phyloP scores from a whole-genome alignment of 345 rosid species.

The Erysimum cheiranthoides region DNA sequence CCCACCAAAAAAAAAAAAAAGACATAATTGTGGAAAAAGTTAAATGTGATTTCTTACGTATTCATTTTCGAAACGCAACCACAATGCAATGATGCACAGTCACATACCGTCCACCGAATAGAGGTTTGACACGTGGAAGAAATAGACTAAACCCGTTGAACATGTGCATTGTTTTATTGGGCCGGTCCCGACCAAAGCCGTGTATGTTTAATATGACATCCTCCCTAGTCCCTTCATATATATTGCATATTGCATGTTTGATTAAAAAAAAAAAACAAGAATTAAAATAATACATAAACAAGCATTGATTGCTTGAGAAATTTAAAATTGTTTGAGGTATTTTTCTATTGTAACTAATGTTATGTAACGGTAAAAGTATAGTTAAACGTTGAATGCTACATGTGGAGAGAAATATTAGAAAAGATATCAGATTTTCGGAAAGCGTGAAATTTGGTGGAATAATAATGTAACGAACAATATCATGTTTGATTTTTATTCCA shows the following conservation, averaged over 20 bases:
- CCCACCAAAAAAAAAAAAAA: too few relatives aligned
- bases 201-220: slow-evolving; percentile 6
- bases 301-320: background rate
- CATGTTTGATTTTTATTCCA: background rate
- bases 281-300: background rate
- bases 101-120: slow-evolving; percentile 40
- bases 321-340: background rate
- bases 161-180: slow-evolving; percentile 31
- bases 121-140: background rate
- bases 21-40: slow-evolving; percentile 22
- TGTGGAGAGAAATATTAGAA: slow-evolving; percentile 12
- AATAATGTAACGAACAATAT: background rate
- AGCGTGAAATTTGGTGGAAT: background rate
- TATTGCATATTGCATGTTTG: background rate
- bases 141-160: slow-evolving; percentile 19
- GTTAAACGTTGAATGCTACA: background rate
- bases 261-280: background rate
- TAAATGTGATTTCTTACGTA: slow-evolving; percentile 15
- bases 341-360: background rate
- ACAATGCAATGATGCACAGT: slow-evolving; percentile 10
- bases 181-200: slow-evolving; percentile 46
- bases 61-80: slow-evolving; percentile 36
- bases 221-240: background rate
- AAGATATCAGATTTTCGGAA: background rate
- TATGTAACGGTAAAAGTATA: background rate